Percentiles rank a stretch among this genome's conserved stretches.
Conservation (phyloP, 1,284 basidiomycete species). For the Ustilago hordei region DNA sequence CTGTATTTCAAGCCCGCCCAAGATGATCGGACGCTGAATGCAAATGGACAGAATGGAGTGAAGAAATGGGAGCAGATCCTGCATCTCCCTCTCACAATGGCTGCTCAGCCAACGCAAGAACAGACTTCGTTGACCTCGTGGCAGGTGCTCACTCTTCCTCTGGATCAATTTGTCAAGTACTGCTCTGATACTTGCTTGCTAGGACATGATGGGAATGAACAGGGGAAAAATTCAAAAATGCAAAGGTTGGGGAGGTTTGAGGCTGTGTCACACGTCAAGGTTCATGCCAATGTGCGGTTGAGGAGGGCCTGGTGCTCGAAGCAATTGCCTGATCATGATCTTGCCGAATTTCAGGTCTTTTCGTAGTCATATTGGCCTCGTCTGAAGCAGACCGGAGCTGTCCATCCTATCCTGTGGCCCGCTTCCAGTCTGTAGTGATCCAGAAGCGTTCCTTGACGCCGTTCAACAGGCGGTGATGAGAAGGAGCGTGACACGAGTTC, state of each 20-base stretch:
- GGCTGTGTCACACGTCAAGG: conserved; percentile 21
- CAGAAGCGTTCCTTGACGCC: too few species aligned
- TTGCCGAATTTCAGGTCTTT: conserved; percentile 35
- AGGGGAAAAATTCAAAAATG: background rate
- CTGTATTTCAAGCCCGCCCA: conserved; percentile 1
- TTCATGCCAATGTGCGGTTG: conserved; percentile 31
- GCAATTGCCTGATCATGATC: conserved; percentile 30
- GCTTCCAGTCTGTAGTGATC: too few species aligned
- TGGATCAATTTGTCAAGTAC: conserved; percentile 13
- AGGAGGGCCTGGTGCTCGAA: conserved; percentile 36
- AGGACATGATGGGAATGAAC: background rate
- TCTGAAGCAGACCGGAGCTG: background rate
- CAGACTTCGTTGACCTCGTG: conserved; percentile 29
- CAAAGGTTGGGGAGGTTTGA: conserved; percentile 22
- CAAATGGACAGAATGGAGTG: too few species aligned
- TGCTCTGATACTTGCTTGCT: conserved; percentile 13
- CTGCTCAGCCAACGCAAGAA: conserved; percentile 6
- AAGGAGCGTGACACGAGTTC: background rate
- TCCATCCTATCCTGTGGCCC: too few species aligned
- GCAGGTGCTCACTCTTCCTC: conserved; percentile 34
- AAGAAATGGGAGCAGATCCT: background rate
- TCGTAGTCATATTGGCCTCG: conserved; percentile 8
- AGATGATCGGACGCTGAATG: conserved; percentile 9
- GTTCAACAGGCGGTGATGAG: background rate
- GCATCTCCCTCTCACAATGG: conserved; percentile 22